Percentiles rank a stretch among this genome's conserved stretches.
Conservation (phyloP, 257 asterid species). For the Misopates orontium region DNA sequence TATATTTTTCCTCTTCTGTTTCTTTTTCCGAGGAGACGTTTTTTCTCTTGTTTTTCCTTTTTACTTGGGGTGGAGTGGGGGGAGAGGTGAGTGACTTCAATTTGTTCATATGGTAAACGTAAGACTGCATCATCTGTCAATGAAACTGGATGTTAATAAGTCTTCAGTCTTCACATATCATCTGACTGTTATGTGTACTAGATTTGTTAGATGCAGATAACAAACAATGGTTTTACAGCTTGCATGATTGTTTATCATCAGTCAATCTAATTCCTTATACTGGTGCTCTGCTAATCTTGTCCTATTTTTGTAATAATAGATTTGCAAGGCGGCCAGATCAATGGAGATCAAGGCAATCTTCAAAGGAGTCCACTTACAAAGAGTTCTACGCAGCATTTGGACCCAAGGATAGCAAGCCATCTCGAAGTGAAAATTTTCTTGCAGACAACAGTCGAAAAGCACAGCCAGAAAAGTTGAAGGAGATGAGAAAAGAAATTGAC, state of each 20-base stretch:
- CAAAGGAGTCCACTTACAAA: constrained; percentile 65
- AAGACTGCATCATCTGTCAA: background rate
- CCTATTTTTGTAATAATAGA: constrained; percentile 38
- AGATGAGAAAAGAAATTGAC: constrained; percentile 74
- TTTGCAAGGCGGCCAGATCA: constrained; percentile 69
- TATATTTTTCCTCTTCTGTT: background rate
- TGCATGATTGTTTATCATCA: background rate
- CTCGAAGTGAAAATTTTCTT: constrained; percentile 59
- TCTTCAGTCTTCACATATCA: background rate
- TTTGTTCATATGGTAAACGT: background rate
- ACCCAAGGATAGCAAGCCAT: constrained; percentile 50
- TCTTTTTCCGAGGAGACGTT: background rate
- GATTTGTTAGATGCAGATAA: background rate
- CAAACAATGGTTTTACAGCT: background rate
- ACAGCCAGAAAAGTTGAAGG: constrained; percentile 66
- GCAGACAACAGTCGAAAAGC: constrained; percentile 48
- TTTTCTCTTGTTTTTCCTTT: too few species aligned
- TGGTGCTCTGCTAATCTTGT: constrained; percentile 13
- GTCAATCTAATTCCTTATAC: constrained; percentile 7
- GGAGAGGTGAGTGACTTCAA: too few species aligned
- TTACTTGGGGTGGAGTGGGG: too few species aligned
- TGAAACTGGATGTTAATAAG: constrained; percentile 6
- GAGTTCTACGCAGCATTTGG: constrained; percentile 80
- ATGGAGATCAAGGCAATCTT: constrained; percentile 80
- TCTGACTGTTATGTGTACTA: constrained; percentile 1